Evolutionary conservation across 2,329 filamentous ascomycete species (phyloP), one percentile per base, ranked within the genome.

Genomic region (Sphaceloma murrayae): DNA sequence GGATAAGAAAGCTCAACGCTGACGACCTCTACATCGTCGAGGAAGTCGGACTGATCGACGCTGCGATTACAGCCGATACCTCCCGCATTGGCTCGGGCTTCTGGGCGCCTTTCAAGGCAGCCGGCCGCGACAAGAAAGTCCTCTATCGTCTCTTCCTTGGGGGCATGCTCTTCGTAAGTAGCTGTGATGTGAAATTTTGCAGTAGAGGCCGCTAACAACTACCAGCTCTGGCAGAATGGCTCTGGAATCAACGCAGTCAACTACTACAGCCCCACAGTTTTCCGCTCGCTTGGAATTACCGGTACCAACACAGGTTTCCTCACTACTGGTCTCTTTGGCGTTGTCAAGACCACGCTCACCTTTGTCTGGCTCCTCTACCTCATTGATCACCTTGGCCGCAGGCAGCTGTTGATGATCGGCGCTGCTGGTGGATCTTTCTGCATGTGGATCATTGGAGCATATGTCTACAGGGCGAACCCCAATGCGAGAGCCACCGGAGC

Each of bases 171-270:
- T 52, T 52, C 47, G 46, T 51, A 27, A 27, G 24, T 27, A 27
- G 6, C 11, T 27, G 7, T 27, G 11, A 6, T n/a, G n/a, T 7
- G 7, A 27, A 6, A 27, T 27, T 11, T 11, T 27, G 11, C 24
- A 27, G 24, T n/a, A 27, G 24, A 27, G 24, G 7, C 11, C 11
- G 11, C 24, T 27, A 27, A 27, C 24, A 27, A 27, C 11, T 7
- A 6, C 24, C 24, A 27, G 24, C 66, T 88, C 43, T 86, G 78
- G 72, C 84, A 89, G 62, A 89, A 89, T 54, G 79, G 79, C 39
- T 72, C 67, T 2, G 82, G 82, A 2, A 86, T 86, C 65, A 86
- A 86, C 53, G 81, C 82, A 14, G 79, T 83, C 65, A 86, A 85
- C 66, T 86, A 85, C 64, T 85, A 81, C 61, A 72, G 67, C 1